Base-by-base conservation (phyloP, 2,329 filamentous ascomycete species). In the Penicillium sp. region DNA sequence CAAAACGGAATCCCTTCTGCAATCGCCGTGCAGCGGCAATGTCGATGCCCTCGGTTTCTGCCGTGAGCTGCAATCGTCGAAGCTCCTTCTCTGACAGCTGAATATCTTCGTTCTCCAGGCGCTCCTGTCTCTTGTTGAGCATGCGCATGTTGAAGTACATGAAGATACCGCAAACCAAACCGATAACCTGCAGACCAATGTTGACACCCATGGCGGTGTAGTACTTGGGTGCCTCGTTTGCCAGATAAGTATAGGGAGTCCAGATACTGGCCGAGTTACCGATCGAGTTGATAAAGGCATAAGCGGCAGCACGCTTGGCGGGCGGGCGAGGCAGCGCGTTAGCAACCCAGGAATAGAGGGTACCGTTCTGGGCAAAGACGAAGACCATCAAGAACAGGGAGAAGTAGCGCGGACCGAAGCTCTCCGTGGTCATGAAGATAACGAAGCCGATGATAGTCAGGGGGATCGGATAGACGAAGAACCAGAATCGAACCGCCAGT, bases 1-100 rank as follows among this genome's bases (percentile, higher is more conserved):
- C 72, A 60, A 78, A 83, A 28, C 81, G 68, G 65, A 81, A 83
- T 1, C 80, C 80, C 68, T 79, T 79, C 65, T 82, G 79, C 66
- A 81, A 54, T 44, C 67, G 65, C 47, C 79, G 71, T 31, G 80
- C 80, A 10, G 74, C 72, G 0, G 72, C 75, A 50, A 81, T 56
- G 53, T 76, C 74, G 39, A 81, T 75, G 0, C 77, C 77, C 61
- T 82, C 79, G 18, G 78, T 55, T 53, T 81, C 75, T 0, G 79
- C 80, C 16, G 79, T 81, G 60, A 74, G 74, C 61, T 76, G 68
- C 60, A 83, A 58, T 50, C 69, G 74, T 50, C 60, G 69, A 53
- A 80, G 46, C 44, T 82, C 80, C 48, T 71, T 74, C 27, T 77
- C 73, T 0, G 71, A 76, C 44, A 83, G 64, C 46, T 68, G 63